These are phyloP conservation scores for Quillaja saponaria DNA, from an alignment of 306 rosid genomes.

Conservation along the genomic window DNA sequence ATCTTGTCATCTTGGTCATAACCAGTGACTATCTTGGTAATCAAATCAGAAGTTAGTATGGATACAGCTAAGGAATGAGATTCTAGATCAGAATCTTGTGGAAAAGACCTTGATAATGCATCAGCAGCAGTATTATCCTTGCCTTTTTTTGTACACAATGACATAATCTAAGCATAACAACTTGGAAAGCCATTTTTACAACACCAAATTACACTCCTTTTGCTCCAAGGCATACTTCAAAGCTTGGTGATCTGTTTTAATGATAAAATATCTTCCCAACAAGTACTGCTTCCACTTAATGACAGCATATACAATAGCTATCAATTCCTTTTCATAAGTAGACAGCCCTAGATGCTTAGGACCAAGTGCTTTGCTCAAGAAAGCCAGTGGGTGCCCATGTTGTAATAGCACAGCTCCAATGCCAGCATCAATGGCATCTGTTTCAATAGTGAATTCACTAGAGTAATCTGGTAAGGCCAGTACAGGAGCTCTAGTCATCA, in stretches of 20 bases:
- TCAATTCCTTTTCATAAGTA: no score
- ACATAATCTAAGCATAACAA: background rate
- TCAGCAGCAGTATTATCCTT: background rate
- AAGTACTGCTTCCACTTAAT: no score
- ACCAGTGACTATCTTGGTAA: background rate
- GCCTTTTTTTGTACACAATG: background rate
- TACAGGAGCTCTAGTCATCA: no score
- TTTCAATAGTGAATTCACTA: no score
- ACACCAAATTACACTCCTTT: background rate
- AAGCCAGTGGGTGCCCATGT: background rate
- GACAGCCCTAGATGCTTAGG: no score
- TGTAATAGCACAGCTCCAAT: background rate
- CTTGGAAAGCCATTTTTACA: background rate
- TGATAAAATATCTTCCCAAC: no score
- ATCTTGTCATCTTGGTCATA: background rate
- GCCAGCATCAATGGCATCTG: background rate
- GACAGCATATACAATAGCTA: no score
- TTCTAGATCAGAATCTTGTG: no score
- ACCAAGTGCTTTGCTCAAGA: background rate
- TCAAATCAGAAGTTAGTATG: background rate
- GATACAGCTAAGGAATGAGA: background rate
- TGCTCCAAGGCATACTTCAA: background rate
- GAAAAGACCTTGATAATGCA: background rate
- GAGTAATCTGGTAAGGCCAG: no score
- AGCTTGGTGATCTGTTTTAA: no score